These are phyloP conservation scores for Cucumis cinereus DNA, from an alignment of 306 rosid species.

Conservation along the genomic window DNA sequence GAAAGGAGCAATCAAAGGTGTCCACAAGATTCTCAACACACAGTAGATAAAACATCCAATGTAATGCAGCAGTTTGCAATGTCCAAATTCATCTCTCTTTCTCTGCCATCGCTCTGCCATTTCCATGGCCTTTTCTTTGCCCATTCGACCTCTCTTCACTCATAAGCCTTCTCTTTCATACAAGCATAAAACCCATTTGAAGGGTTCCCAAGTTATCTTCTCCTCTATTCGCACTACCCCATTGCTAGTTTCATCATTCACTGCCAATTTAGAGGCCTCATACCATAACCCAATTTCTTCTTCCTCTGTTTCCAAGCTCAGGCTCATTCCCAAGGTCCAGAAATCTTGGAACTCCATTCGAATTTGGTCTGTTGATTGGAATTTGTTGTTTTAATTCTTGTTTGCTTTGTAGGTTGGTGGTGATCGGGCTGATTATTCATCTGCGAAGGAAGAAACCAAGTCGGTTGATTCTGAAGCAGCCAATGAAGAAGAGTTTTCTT, in stretches of 20 bases:
- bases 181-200: constrained; percentile 16
- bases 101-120: constrained; percentile 18
- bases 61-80: background rate
- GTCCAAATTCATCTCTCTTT: constrained; percentile 1
- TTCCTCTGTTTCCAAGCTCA: constrained; percentile 18
- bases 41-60: background rate
- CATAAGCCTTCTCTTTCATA: constrained; percentile 14
- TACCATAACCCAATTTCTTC: constrained; percentile 14
- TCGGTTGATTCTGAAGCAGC: constrained; percentile 41
- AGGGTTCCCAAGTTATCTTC: constrained; percentile 17
- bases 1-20: background rate
- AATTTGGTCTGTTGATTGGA: background rate
- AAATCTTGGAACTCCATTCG: constrained; percentile 8
- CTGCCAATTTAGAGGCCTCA: constrained; percentile 9
- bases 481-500: constrained; percentile 44
- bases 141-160: constrained; percentile 27
- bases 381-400: constrained; percentile 1
- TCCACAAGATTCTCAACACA: background rate
- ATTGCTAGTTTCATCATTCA: constrained; percentile 8
- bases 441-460: constrained; percentile 35
- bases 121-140: constrained; percentile 35
- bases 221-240: constrained; percentile 15
- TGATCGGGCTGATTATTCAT: constrained; percentile 30
- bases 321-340: constrained; percentile 32
- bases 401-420: constrained; percentile 48